phyloP scores from a whole-genome alignment of 768 basidiomycete species.

The Galerina sulciceps region DNA sequence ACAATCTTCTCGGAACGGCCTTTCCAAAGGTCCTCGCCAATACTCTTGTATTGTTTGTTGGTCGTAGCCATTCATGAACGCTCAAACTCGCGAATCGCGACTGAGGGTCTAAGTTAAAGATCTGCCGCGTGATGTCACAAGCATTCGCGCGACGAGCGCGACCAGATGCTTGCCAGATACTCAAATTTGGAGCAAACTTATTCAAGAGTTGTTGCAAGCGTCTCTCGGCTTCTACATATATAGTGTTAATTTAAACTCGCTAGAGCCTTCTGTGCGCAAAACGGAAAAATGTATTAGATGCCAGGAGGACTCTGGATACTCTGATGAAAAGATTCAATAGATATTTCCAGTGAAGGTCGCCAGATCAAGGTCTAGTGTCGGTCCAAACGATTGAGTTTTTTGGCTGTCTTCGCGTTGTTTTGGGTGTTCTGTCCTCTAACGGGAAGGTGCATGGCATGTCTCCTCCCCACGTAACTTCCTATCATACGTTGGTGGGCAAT shows the following conservation, averaged over 20 bases:
- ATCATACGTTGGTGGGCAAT: constrained; percentile 93
- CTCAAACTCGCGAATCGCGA: constrained; percentile 3
- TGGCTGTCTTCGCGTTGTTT: constrained; percentile 89
- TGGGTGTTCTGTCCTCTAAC: constrained; percentile 95
- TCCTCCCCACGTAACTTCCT: constrained; percentile 90
- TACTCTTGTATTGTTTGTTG: constrained; percentile 83
- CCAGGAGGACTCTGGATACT: no score
- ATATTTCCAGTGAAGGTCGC: no score
- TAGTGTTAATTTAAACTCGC: no score
- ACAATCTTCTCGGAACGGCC: constrained; percentile 93
- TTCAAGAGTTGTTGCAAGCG: no score
- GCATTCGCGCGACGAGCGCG: not conserved
- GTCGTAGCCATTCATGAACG: constrained; percentile 61
- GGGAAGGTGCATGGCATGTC: constrained; percentile 92
- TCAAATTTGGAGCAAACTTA: no score
- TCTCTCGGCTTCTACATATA: no score
- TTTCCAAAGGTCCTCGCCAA: constrained; percentile 98
- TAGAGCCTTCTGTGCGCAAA: no score
- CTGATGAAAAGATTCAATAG: no score
- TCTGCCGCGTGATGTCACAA: constrained; percentile 32
- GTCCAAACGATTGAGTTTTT: constrained; percentile 86
- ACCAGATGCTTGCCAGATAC: no score
- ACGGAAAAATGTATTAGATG: not conserved
- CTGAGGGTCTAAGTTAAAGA: constrained; percentile 1
- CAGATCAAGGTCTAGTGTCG: constrained; percentile 38